Evolutionary conservation across 495 filamentous ascomycete genomes (phyloP).

Genomic region (Podospora pseudopauciseta): DNA sequence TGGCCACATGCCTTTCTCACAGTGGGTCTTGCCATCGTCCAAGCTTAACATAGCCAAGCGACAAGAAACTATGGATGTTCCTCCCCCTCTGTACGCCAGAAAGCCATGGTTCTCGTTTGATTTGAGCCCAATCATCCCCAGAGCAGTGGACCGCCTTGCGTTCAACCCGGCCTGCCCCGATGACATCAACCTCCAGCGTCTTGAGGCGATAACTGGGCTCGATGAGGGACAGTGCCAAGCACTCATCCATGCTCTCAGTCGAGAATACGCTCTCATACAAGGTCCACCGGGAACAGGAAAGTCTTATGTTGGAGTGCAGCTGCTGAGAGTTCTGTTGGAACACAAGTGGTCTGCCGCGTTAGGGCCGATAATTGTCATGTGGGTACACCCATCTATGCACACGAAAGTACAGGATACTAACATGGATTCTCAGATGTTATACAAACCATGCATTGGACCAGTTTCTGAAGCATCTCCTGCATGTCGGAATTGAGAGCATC

Average conservation of each 20-base stretch:
- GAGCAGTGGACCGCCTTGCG: too few relatives aligned
- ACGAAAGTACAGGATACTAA: too few relatives aligned
- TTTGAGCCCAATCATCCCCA: too few relatives aligned
- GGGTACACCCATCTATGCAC: not conserved
- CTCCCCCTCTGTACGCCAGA: not conserved
- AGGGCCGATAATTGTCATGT: constrained; percentile 60
- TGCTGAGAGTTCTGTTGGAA: constrained; percentile 58
- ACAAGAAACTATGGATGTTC: too few relatives aligned
- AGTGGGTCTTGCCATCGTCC: constrained; percentile 37
- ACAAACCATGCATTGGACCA: constrained; percentile 77
- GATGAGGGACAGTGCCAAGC: constrained; percentile 48
- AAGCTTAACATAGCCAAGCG: too few relatives aligned
- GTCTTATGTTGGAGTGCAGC: constrained; percentile 54
- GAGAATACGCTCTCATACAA: constrained; percentile 63
- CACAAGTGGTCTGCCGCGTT: constrained; percentile 49
- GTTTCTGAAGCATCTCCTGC: constrained; percentile 59
- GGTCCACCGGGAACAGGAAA: constrained; percentile 84
- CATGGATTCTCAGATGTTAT: constrained; percentile 45
- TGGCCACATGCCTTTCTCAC: constrained; percentile 19
- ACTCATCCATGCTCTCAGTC: constrained; percentile 53
- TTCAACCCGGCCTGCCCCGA: constrained; percentile 6
- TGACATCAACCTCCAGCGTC: not conserved
- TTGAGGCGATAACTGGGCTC: constrained; percentile 14
- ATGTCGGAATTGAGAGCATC: constrained; percentile 54
- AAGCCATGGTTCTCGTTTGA: not conserved